A percentile compares a stretch with the other conserved stretches of the same genome.
Evolutionary conservation across 1,139 yeast species (phyloP).

Genomic region (Pichia sp.): DNA sequence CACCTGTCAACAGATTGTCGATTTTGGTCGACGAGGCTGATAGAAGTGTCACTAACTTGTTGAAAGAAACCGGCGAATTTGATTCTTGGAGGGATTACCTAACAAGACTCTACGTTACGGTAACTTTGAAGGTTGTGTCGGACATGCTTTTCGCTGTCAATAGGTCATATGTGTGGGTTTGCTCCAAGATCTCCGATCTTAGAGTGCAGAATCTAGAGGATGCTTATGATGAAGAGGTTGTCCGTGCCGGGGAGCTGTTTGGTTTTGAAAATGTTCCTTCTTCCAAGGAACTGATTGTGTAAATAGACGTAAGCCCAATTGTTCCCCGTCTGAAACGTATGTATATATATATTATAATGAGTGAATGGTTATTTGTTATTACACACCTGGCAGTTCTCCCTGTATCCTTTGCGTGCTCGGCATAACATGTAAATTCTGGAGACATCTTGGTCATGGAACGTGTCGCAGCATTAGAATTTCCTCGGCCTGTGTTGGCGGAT

Average conservation of each 20-base stretch:
- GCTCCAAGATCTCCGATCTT: constrained; percentile 16
- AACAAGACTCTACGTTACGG: constrained; percentile 20
- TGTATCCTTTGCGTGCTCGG: too few relatives aligned
- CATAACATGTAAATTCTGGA: too few relatives aligned
- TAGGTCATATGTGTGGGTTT: constrained; percentile 30
- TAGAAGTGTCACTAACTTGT: constrained; percentile 24
- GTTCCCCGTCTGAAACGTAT: neutral
- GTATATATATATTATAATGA: neutral
- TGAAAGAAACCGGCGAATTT: constrained; percentile 12
- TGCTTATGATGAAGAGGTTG: constrained; percentile 26
- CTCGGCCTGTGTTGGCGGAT: neutral
- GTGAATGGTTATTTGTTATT: neutral
- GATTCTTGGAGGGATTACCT: constrained; percentile 18
- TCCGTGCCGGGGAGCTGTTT: constrained; percentile 26
- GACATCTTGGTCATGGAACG: too few relatives aligned
- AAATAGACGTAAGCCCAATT: neutral
- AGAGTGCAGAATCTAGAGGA: constrained; percentile 29
- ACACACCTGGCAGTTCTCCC: too few relatives aligned
- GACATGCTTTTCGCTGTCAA: constrained; percentile 22
- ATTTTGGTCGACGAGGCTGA: constrained; percentile 55
- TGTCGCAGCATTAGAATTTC: neutral
- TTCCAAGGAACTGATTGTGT: constrained; percentile 25
- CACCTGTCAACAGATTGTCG: constrained; percentile 70
- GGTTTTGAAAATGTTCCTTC: constrained; percentile 32
- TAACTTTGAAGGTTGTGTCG: constrained; percentile 21